These are phyloP conservation scores for Torulaspora gathmanii DNA, from an alignment of 805 yeast species.

Conservation along the genomic window DNA sequence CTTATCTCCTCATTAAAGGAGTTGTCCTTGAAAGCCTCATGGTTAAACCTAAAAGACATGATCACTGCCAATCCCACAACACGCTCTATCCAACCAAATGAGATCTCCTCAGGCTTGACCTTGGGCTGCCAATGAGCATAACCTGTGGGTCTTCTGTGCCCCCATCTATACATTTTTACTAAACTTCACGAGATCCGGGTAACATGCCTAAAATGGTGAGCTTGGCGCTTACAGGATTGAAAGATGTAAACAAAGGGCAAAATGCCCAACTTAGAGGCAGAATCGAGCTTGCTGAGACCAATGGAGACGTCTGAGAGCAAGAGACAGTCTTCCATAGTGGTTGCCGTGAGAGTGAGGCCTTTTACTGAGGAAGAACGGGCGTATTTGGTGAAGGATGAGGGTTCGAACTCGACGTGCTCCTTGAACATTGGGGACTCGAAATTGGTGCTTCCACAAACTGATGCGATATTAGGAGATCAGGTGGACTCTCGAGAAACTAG, in stretches of 20 bases:
- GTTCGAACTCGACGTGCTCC: slow-evolving; percentile 22
- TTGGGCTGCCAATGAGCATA: neutral
- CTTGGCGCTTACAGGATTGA: slow-evolving; percentile 2
- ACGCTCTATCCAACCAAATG: too few relatives aligned
- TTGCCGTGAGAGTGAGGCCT: slow-evolving; percentile 80
- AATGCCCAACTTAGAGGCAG: neutral
- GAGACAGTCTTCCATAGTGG: slow-evolving; percentile 59
- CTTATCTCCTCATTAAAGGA: slow-evolving; percentile 31
- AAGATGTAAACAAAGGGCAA: neutral
- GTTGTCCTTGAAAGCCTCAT: slow-evolving; percentile 28
- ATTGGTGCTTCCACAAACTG: slow-evolving; percentile 14
- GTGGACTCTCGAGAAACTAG: slow-evolving; percentile 9
- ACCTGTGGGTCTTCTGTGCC: neutral
- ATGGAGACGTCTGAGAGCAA: slow-evolving; percentile 1
- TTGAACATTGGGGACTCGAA: slow-evolving; percentile 18
- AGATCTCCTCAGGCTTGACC: too few relatives aligned
- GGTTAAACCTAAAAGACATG: slow-evolving; percentile 35
- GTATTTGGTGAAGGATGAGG: slow-evolving; percentile 41
- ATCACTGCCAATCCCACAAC: neutral
- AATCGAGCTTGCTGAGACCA: neutral
- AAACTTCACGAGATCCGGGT: neutral
- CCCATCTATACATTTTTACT: neutral
- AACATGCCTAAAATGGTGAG: neutral
- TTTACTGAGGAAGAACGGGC: slow-evolving; percentile 58
- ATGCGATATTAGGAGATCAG: slow-evolving; percentile 6